A percentile compares a stretch with the other conserved stretches of the same genome.
Evolutionary conservation across 331 rosid genomes (phyloP).

Genomic region (Stylosanthes scabra): DNA sequence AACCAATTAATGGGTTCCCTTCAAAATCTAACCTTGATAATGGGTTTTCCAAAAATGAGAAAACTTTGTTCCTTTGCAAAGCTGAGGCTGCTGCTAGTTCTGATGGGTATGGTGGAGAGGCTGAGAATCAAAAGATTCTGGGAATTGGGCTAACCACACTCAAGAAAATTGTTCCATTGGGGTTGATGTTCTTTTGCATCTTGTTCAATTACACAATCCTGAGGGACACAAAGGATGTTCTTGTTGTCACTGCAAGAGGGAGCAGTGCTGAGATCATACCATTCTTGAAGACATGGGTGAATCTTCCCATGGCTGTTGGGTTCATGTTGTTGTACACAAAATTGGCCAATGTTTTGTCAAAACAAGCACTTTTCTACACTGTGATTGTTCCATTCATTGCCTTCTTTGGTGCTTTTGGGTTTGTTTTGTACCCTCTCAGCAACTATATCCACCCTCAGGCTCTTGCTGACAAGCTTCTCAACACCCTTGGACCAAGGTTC

Average conservation of each 20-base stretch:
- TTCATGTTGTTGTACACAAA: slow-evolving; percentile 91
- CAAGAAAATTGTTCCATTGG: slow-evolving; percentile 91
- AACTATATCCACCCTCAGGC: slow-evolving; percentile 86
- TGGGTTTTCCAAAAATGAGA: slow-evolving; percentile 42
- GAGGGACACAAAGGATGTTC: slow-evolving; percentile 92
- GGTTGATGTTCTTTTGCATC: slow-evolving; percentile 97
- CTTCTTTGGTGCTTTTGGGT: slow-evolving; percentile 97
- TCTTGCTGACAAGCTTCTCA: slow-evolving; percentile 86
- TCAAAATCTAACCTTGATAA: slow-evolving; percentile 39
- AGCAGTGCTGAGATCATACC: slow-evolving; percentile 99
- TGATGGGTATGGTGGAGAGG: slow-evolving; percentile 65
- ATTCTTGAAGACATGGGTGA: slow-evolving; percentile 96
- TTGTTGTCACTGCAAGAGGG: slow-evolving; percentile 92
- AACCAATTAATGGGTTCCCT: slow-evolving; percentile 39
- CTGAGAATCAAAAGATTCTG: slow-evolving; percentile 68
- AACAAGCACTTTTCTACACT: slow-evolving; percentile 87
- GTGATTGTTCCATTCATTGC: slow-evolving; percentile 90
- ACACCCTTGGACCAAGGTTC: slow-evolving; percentile 87
- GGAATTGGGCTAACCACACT: slow-evolving; percentile 73
- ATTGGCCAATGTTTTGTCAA: slow-evolving; percentile 80
- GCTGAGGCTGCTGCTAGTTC: slow-evolving; percentile 88
- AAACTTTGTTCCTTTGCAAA: slow-evolving; percentile 68
- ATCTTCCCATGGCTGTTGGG: slow-evolving; percentile 98
- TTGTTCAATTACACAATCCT: slow-evolving; percentile 94
- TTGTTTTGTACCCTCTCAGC: slow-evolving; percentile 90